These are phyloP conservation scores for Fusarium keratoplasticum DNA, from an alignment of 2,329 filamentous ascomycete species.

Conservation along the genomic window DNA sequence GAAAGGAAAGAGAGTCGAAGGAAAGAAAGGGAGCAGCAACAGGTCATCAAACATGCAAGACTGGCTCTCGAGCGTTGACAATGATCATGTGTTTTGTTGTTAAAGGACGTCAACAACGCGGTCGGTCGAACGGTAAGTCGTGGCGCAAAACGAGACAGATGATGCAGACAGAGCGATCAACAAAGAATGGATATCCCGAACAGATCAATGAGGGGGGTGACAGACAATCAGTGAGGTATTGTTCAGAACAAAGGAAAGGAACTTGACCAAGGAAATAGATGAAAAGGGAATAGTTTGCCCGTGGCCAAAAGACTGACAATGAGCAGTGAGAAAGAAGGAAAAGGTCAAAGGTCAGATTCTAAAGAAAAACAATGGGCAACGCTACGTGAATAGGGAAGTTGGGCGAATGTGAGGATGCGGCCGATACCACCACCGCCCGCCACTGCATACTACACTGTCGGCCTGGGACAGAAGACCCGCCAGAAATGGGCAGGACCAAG, in stretches of 20 bases:
- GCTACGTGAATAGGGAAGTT: conserved; percentile 14
- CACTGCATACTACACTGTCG: conserved; percentile 17
- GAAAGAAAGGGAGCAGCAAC: neutral
- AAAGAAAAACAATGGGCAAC: conserved; percentile 19
- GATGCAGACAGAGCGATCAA: conserved; percentile 19
- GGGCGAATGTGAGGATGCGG: conserved; percentile 26
- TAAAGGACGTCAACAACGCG: conserved; percentile 6
- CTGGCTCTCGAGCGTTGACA: conserved; percentile 2
- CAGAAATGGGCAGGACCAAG: conserved; percentile 30
- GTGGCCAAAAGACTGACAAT: conserved; percentile 12
- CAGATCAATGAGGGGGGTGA: neutral
- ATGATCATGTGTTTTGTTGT: conserved; percentile 20
- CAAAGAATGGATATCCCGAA: conserved; percentile 22
- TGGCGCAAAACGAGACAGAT: conserved; percentile 12
- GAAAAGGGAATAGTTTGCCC: conserved; percentile 19
- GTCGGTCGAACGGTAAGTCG: conserved; percentile 1
- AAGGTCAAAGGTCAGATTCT: conserved; percentile 10
- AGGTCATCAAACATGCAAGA: conserved; percentile 27
- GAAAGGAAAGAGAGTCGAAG: conserved; percentile 2
- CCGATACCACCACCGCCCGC: conserved; percentile 26
- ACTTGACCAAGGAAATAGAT: conserved; percentile 11
- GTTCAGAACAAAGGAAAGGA: conserved; percentile 42
- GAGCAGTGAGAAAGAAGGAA: neutral
- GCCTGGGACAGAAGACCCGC: conserved; percentile 22
- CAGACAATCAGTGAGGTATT: conserved; percentile 15